phyloP scores from a whole-genome alignment of 306 rosid species.

The Fragaria vesca region DNA sequence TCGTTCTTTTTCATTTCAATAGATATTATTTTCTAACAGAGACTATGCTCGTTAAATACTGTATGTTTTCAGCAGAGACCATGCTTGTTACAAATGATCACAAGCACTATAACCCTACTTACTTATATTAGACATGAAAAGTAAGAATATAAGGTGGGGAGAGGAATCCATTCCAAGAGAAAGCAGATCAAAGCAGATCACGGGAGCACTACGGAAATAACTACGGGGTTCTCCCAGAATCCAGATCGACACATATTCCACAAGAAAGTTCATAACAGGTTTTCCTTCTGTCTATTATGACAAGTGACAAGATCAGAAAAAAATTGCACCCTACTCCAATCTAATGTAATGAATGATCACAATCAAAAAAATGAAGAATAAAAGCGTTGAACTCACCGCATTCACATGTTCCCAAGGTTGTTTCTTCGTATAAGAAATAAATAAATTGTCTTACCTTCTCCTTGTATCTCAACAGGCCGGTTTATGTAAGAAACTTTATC shows the following conservation, averaged over 20 bases:
- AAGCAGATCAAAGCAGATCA: background rate
- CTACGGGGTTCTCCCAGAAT: background rate
- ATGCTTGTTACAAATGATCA: background rate
- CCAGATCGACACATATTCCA: background rate
- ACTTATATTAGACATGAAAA: background rate
- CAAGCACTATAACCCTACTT: background rate
- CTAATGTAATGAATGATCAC: background rate
- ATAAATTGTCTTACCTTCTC: slow-evolving; percentile 54
- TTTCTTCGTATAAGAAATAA: background rate
- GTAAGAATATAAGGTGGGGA: background rate
- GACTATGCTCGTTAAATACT: background rate
- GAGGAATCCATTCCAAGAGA: background rate
- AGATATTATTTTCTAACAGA: background rate
- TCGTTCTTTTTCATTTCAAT: background rate
- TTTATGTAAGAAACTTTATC: slow-evolving; percentile 82
- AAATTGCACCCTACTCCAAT: background rate
- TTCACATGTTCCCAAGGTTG: slow-evolving; percentile 11
- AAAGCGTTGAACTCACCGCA: slow-evolving; percentile 4
- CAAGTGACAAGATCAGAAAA: background rate
- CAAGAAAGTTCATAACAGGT: background rate
- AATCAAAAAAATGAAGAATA: background rate
- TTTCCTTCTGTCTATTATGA: background rate
- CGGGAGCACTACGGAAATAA: background rate
- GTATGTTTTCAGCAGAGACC: background rate
- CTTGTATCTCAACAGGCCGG: slow-evolving; percentile 71